phyloP scores from a whole-genome alignment of 1,284 basidiomycete genomes.

The Rhodotorula sp. region DNA sequence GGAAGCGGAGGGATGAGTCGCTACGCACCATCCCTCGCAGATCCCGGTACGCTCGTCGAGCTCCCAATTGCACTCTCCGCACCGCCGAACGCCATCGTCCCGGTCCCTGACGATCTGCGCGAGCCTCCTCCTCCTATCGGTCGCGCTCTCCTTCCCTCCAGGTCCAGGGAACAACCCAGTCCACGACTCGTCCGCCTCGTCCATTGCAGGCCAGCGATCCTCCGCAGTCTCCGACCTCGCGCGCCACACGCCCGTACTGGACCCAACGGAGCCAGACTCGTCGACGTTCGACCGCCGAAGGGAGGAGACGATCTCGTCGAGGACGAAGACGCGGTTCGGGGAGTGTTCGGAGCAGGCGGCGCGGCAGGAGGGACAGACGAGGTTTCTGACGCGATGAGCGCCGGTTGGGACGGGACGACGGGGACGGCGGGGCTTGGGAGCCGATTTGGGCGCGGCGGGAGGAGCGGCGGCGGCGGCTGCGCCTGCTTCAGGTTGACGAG shows the following conservation, averaged over 20 bases:
- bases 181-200: slow-evolving; percentile 26
- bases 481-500: not conserved
- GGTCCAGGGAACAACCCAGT: slow-evolving; percentile 17
- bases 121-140: slow-evolving; percentile 16
- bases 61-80: slow-evolving; percentile 38
- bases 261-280: not conserved
- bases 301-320: slow-evolving; percentile 21
- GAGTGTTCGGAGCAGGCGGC: slow-evolving; percentile 10
- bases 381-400: slow-evolving; percentile 26
- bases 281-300: not conserved
- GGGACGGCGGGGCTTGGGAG: not conserved
- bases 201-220: not conserved
- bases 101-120: slow-evolving; percentile 27
- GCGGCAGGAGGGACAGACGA: slow-evolving; percentile 39
- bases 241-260: not conserved
- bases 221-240: not conserved
- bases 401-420: slow-evolving; percentile 12
- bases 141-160: slow-evolving; percentile 12
- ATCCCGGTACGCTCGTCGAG: slow-evolving; percentile 25
- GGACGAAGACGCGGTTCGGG: slow-evolving; percentile 26
- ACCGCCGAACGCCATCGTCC: slow-evolving; percentile 35
- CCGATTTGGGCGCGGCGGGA: not conserved
- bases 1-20: not conserved
- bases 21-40: slow-evolving; percentile 35
- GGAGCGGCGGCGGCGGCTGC: not conserved